These are phyloP conservation scores for Chrysoporthe cubensis DNA, from an alignment of 2,329 filamentous ascomycete genomes.

Conservation along the genomic window DNA sequence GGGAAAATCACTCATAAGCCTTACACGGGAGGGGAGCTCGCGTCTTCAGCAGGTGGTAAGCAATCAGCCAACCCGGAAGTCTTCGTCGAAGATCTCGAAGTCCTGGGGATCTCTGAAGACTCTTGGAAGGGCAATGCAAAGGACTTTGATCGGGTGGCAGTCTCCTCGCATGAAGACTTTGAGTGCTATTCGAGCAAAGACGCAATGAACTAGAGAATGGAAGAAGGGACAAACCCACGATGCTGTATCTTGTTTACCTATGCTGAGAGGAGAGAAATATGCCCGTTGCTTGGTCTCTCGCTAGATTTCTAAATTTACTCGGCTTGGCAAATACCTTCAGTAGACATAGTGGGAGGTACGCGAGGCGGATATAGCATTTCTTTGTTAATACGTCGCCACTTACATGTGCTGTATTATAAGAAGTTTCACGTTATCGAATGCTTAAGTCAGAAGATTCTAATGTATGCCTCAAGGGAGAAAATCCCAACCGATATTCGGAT, in stretches of 20 bases:
- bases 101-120: background rate
- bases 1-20: background rate
- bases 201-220: background rate
- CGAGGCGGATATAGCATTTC: too few relatives aligned
- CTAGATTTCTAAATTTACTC: too few relatives aligned
- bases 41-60: background rate
- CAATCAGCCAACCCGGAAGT: background rate
- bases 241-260: too few relatives aligned
- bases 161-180: background rate
- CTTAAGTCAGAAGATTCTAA: too few relatives aligned
- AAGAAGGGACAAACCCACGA: background rate
- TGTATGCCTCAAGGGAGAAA: too few relatives aligned
- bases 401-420: too few relatives aligned
- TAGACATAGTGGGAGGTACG: too few relatives aligned
- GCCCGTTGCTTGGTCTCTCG: too few relatives aligned
- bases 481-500: too few relatives aligned
- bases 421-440: too few relatives aligned
- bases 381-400: too few relatives aligned
- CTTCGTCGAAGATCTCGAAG: background rate
- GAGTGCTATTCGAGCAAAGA: background rate
- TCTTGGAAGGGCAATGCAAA: background rate
- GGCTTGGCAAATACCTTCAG: too few relatives aligned
- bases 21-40: background rate
- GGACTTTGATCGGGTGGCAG: background rate
- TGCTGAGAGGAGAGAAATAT: background rate